Percentiles rank a stretch among this genome's conserved stretches.
Conservation (phyloP, 1,139 yeast genomes). For the Geotrichum cucujoidarum region DNA sequence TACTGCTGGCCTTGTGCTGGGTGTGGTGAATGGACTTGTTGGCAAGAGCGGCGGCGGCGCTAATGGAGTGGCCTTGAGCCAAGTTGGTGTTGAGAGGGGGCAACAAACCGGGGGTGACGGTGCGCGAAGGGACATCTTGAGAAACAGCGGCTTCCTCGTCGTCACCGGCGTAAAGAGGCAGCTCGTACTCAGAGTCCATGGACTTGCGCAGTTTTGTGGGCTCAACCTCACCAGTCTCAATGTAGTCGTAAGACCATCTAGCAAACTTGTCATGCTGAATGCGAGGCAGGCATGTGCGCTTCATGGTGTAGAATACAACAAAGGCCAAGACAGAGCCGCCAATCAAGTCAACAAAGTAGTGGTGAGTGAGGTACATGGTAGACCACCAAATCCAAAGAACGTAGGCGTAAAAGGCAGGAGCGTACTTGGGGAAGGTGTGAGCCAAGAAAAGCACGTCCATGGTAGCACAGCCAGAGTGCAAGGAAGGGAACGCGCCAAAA, state of each 20-base stretch:
- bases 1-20: constrained; percentile 23
- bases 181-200: constrained; percentile 32
- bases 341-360: constrained; percentile 85
- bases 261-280: constrained; percentile 59
- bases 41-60: neutral
- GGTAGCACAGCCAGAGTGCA: constrained; percentile 89
- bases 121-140: neutral
- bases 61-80: constrained; percentile 4
- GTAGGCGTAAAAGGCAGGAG: constrained; percentile 63
- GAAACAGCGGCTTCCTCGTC: neutral
- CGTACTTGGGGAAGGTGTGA: constrained; percentile 69
- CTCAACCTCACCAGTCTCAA: constrained; percentile 36
- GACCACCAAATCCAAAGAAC: constrained; percentile 97
- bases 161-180: constrained; percentile 21
- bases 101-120: constrained; percentile 8
- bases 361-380: constrained; percentile 95
- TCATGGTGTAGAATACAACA: constrained; percentile 65
- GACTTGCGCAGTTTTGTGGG: constrained; percentile 33
- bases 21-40: constrained; percentile 15
- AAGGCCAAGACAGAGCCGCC: constrained; percentile 82
- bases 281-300: constrained; percentile 70
- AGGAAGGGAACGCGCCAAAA: constrained; percentile 96
- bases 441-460: constrained; percentile 85
- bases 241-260: constrained; percentile 72
- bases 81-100: constrained; percentile 21